These are phyloP conservation scores for Periconia sp. DNA, from an alignment of 2,329 filamentous ascomycete species.

Conservation along the genomic window DNA sequence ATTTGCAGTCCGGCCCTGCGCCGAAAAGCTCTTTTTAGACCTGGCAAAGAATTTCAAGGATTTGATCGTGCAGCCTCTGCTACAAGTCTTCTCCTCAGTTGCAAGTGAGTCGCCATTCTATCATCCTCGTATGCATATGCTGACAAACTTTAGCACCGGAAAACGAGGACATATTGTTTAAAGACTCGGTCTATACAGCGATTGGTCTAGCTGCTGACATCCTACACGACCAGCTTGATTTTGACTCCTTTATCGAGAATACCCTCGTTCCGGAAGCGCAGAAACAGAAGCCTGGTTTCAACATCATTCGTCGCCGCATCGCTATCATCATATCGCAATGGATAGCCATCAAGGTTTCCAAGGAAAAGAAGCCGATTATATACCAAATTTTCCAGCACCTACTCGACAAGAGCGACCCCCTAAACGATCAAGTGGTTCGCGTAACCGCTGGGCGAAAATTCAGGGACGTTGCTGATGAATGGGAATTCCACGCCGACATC, in stretches of 20 bases:
- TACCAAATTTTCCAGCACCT: slow-evolving; percentile 91
- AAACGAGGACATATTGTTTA: slow-evolving; percentile 73
- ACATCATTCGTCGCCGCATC: slow-evolving; percentile 82
- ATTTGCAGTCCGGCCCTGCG: slow-evolving; percentile 87
- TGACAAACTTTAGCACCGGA: slow-evolving; percentile 49
- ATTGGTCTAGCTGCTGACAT: slow-evolving; percentile 83
- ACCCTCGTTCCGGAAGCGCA: slow-evolving; percentile 81
- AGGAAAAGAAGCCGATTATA: slow-evolving; percentile 69
- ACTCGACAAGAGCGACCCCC: slow-evolving; percentile 71
- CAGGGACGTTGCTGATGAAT: slow-evolving; percentile 77
- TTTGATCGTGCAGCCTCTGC: slow-evolving; percentile 74
- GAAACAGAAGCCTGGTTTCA: slow-evolving; percentile 66
- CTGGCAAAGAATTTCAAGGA: slow-evolving; percentile 86
- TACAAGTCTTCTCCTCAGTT: slow-evolving; percentile 80
- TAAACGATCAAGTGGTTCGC: slow-evolving; percentile 89
- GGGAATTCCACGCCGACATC: slow-evolving; percentile 71
- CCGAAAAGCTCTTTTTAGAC: slow-evolving; percentile 91
- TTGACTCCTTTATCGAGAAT: slow-evolving; percentile 74
- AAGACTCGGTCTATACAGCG: slow-evolving; percentile 93
- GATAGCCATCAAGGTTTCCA: slow-evolving; percentile 75
- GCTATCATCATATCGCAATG: slow-evolving; percentile 89
- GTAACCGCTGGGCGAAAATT: slow-evolving; percentile 89
- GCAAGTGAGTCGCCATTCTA: slow-evolving; percentile 55
- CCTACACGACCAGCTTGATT: slow-evolving; percentile 75
- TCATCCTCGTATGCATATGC: not conserved